Conservation (phyloP, 257 asterid genomes). For the Penstemon barbatus region DNA sequence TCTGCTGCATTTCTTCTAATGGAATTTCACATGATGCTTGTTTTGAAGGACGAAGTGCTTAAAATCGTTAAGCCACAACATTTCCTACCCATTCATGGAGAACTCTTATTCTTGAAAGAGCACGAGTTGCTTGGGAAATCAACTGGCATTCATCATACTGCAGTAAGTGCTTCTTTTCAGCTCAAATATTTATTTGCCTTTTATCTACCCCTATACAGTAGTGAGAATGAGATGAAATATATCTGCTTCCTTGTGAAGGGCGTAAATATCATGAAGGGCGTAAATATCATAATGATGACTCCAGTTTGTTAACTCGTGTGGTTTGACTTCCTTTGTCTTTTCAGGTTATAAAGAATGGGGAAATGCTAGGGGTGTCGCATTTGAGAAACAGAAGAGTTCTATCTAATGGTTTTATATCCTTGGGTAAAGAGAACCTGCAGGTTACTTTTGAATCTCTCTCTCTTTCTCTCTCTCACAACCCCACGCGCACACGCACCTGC, state of each 20-base stretch:
- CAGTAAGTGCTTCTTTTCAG: conserved; percentile 56
- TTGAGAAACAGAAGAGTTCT: conserved; percentile 87
- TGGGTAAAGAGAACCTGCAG: conserved; percentile 96
- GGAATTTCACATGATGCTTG: conserved; percentile 27
- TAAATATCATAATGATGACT: conserved; percentile 10
- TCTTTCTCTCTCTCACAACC: conserved; percentile 18
- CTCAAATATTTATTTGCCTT: conserved; percentile 5
- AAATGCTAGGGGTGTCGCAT: conserved; percentile 99
- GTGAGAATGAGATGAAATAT: not conserved
- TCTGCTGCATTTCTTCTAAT: conserved; percentile 20
- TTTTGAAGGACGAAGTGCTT: conserved; percentile 86
- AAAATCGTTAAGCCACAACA: conserved; percentile 98
- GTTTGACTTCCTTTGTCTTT: conserved; percentile 21
- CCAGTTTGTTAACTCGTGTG: conserved; percentile 18
- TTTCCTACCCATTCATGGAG: conserved; percentile 97
- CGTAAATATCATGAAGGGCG: conserved; percentile 14
- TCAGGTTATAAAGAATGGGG: conserved; percentile 97
- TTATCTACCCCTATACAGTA: not conserved
- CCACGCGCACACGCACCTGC: not conserved
- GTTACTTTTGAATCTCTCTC: conserved; percentile 36
- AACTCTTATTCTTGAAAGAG: conserved; percentile 94
- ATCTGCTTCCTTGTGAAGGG: conserved; percentile 13
- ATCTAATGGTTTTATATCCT: conserved; percentile 81
- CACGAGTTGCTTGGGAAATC: conserved; percentile 93
- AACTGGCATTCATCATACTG: conserved; percentile 89